Conservation (phyloP, 73 alveolate species). For the Tetrahymena thermophila region DNA sequence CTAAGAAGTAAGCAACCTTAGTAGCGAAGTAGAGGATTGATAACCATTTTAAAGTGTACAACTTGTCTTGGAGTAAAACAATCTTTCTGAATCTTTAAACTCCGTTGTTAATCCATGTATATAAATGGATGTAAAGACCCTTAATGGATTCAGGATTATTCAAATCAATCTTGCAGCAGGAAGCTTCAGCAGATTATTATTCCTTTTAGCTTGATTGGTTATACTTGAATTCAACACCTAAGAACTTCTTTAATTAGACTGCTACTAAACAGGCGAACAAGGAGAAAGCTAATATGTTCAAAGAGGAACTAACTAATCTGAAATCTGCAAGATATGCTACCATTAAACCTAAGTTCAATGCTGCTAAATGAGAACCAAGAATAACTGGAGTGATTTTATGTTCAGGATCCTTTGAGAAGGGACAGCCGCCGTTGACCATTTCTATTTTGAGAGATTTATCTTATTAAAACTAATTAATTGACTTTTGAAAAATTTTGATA, state of each 20-base stretch:
- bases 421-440: background rate
- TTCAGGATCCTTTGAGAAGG: background rate
- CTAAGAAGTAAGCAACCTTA: background rate
- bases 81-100: background rate
- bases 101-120: background rate
- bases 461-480: background rate
- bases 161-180: background rate
- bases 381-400: background rate
- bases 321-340: background rate
- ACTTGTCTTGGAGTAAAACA: background rate
- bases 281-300: background rate
- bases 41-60: background rate
- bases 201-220: background rate
- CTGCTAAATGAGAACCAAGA: background rate
- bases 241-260: background rate
- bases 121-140: background rate
- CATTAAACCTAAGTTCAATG: background rate
- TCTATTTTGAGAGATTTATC: background rate
- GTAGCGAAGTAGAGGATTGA: background rate
- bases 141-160: background rate
- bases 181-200: background rate
- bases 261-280: background rate
- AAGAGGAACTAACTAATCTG: background rate
- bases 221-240: background rate
- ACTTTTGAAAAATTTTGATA: background rate